Evolutionary conservation across 2,329 filamentous ascomycete genomes (phyloP).

Genomic region (Ophiocordyceps polyrhachis-furcata): DNA sequence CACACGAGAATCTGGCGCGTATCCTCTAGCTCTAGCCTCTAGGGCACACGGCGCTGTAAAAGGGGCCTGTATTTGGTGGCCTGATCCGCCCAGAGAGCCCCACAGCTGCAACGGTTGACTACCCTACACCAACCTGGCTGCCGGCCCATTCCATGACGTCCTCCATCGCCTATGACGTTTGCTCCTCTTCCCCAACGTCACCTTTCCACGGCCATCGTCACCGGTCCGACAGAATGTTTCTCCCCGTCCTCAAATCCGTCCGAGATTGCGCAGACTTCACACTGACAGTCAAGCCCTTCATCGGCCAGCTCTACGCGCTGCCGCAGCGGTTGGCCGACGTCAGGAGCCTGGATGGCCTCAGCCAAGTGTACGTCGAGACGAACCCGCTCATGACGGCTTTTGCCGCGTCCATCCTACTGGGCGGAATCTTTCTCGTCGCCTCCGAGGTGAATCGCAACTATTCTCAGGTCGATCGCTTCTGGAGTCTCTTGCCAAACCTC

Average conservation of each 20-base stretch:
- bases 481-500: slow-evolving; percentile 75
- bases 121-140: too few species aligned
- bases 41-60: too few species aligned
- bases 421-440: slow-evolving; percentile 50
- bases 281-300: slow-evolving; percentile 56
- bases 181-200: neutral
- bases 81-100: too few species aligned
- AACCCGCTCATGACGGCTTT: slow-evolving; percentile 70
- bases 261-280: slow-evolving; percentile 60
- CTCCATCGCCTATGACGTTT: neutral
- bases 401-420: slow-evolving; percentile 52
- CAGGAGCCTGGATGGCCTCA: slow-evolving; percentile 40
- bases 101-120: too few species aligned
- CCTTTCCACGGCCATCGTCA: neutral
- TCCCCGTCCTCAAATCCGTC: slow-evolving; percentile 53
- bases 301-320: slow-evolving; percentile 50
- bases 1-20: too few species aligned
- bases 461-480: slow-evolving; percentile 87
- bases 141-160: neutral
- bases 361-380: slow-evolving; percentile 59
- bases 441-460: slow-evolving; percentile 86
- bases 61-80: too few species aligned
- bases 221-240: slow-evolving; percentile 3
- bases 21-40: too few species aligned
- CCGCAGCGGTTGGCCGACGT: slow-evolving; percentile 44